Evolutionary conservation across 345 rosid genomes (phyloP).

Genomic region (Brassica napus): Da-Ae NC_063436.1:7835001-7835500

Average conservation of each 20-base stretch:
- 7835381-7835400: conserved; percentile 36
- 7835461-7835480: conserved; percentile 34
- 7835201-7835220: conserved; percentile 59
- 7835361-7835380: conserved; percentile 3
- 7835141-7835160: conserved; percentile 30
- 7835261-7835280: conserved; percentile 33
- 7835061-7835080: conserved; percentile 56
- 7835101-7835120: conserved; percentile 30
- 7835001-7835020: conserved; percentile 56
- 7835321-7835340: conserved; percentile 32
- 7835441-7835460: conserved; percentile 36
- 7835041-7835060: conserved; percentile 66
- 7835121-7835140: conserved; percentile 30
- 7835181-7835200: conserved; percentile 43
- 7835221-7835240: conserved; percentile 41
- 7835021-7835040: conserved; percentile 56
- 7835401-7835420: conserved; percentile 35
- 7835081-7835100: conserved; percentile 33
- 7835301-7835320: conserved; percentile 36
- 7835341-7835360: conserved; percentile 25
- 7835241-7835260: conserved; percentile 53
- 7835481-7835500: conserved; percentile 30
- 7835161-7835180: conserved; percentile 44
- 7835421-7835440: conserved; percentile 34
- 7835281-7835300: conserved; percentile 24